These are phyloP conservation scores for Pisolithus tinctorius DNA, from an alignment of 768 basidiomycete genomes.

Conservation along the genomic window DNA sequence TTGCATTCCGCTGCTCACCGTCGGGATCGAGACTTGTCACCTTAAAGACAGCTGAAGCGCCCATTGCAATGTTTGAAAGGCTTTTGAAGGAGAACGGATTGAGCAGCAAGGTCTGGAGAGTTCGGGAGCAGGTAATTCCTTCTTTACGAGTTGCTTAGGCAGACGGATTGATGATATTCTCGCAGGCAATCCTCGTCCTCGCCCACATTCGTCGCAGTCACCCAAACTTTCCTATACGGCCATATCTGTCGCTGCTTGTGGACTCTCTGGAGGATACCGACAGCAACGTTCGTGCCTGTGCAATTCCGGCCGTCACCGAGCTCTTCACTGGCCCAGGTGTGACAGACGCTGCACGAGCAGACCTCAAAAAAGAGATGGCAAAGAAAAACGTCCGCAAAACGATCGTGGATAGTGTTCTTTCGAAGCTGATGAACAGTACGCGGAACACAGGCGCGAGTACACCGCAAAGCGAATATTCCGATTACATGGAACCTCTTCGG, in stretches of 20 bases:
- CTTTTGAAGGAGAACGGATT: conserved; percentile 67
- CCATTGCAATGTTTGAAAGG: conserved; percentile 63
- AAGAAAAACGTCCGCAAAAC: conserved; percentile 84
- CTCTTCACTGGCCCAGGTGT: conserved; percentile 82
- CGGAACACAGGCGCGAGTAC: conserved; percentile 36
- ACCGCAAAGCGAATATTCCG: conserved; percentile 52
- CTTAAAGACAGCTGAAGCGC: conserved; percentile 63
- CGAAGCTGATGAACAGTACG: conserved; percentile 47
- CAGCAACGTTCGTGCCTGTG: conserved; percentile 80
- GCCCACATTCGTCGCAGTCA: conserved; percentile 68
- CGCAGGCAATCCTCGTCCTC: conserved; percentile 56
- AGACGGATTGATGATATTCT: neutral
- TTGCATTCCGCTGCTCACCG: conserved; percentile 56
- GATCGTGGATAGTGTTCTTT: conserved; percentile 75
- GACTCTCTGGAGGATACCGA: conserved; percentile 88
- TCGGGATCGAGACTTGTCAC: conserved; percentile 38
- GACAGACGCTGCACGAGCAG: conserved; percentile 80
- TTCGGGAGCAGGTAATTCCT: conserved; percentile 74
- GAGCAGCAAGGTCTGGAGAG: conserved; percentile 77
- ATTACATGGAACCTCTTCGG: conserved; percentile 35
- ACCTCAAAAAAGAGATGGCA: conserved; percentile 86
- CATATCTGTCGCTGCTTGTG: conserved; percentile 75
- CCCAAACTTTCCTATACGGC: conserved; percentile 70
- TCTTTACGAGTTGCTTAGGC: neutral
- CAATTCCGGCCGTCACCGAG: conserved; percentile 72